Conservation (phyloP, 129 eudicot genomes). For the Dittrichia graveolens region DNA sequence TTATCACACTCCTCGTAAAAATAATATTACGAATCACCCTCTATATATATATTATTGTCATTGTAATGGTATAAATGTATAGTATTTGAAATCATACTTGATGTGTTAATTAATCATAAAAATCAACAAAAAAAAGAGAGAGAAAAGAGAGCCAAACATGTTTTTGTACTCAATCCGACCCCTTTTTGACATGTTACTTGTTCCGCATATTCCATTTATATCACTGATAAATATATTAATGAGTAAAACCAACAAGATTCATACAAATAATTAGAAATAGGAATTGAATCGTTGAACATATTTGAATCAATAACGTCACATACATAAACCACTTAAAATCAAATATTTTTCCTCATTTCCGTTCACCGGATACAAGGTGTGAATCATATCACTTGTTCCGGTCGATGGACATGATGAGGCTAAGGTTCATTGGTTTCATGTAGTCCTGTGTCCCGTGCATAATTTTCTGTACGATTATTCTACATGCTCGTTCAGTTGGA, state of each 20-base stretch:
- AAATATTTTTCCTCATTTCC: slow-evolving; percentile 9
- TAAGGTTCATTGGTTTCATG: slow-evolving; percentile 58
- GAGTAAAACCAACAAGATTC: not conserved
- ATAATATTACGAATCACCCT: no score
- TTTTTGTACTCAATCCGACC: no score
- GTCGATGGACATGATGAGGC: slow-evolving; percentile 41
- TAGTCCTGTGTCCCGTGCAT: slow-evolving; percentile 38
- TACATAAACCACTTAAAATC: slow-evolving; percentile 20
- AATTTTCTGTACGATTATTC: slow-evolving; percentile 41
- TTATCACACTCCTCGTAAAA: no score
- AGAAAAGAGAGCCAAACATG: no score
- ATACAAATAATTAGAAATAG: not conserved
- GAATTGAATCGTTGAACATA: not conserved
- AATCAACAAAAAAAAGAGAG: no score
- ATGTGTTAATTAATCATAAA: no score
- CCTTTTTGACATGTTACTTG: no score
- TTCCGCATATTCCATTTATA: no score
- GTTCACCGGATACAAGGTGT: not conserved
- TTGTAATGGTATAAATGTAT: no score
- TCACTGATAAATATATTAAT: not conserved
- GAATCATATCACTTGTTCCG: slow-evolving; percentile 17
- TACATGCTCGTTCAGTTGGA: slow-evolving; percentile 46
- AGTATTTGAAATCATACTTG: no score
- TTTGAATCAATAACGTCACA: not conserved
- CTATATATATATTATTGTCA: no score